Evolutionary conservation across 2,329 filamentous ascomycete species (phyloP).

Genomic region (Cladosporium velox): DNA sequence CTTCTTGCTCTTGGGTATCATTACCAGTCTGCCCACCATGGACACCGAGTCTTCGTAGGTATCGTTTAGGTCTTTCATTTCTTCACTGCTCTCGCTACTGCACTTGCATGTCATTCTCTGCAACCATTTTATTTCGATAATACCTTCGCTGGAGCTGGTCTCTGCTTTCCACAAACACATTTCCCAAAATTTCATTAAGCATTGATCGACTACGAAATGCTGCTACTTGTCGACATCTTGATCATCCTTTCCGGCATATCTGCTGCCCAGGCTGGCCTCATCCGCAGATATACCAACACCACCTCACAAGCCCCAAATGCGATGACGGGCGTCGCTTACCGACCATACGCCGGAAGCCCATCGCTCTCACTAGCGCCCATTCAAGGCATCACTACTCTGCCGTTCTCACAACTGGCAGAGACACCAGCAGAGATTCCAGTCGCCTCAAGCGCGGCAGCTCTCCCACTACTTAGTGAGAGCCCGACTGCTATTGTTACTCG

Average conservation of each 20-base stretch:
- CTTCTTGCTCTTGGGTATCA: neutral
- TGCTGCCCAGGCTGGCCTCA: neutral
- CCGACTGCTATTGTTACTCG: neutral
- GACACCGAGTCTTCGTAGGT: neutral
- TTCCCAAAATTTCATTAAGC: neutral
- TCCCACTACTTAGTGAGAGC: neutral
- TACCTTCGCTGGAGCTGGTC: conserved; percentile 7
- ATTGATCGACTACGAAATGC: neutral
- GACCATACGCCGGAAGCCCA: neutral
- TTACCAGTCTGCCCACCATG: neutral
- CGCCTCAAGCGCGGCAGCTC: neutral
- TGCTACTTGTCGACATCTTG: conserved; percentile 2
- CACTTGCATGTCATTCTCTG: too few species aligned
- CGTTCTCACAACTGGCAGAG: conserved; percentile 5
- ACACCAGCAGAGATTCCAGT: neutral
- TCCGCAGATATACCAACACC: conserved; percentile 12
- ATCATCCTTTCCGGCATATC: conserved; percentile 5
- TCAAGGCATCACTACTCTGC: conserved; percentile 9
- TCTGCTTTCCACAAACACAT: neutral
- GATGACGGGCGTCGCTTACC: neutral
- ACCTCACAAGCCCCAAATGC: neutral
- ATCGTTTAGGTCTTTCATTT: conserved; percentile 7
- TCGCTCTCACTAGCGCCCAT: neutral
- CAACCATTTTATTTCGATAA: neutral
- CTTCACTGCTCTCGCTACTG: neutral